Percentiles rank a stretch among this genome's conserved stretches.
Conservation (phyloP, 345 rosid species). For the Heritiera littoralis region DNA sequence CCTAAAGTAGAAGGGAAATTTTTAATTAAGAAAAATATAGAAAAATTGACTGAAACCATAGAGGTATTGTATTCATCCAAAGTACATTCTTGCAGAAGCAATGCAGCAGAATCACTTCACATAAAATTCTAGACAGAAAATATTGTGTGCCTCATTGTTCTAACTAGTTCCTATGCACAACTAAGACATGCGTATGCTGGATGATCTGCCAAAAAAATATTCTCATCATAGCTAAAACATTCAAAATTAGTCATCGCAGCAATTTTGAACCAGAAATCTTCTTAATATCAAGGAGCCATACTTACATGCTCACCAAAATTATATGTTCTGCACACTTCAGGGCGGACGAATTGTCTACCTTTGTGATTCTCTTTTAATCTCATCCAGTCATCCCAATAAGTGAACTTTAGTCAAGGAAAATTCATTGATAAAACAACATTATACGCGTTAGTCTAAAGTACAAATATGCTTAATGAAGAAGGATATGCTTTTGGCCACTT, state of each 20-base stretch:
- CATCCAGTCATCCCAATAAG: conserved; percentile 99
- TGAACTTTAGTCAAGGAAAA: conserved; percentile 66
- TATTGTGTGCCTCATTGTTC: conserved; percentile 4
- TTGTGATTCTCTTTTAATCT: conserved; percentile 84
- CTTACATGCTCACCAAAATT: conserved; percentile 97
- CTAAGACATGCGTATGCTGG: background rate
- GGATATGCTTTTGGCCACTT: conserved; percentile 99
- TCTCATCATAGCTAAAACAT: background rate
- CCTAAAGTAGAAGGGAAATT: background rate
- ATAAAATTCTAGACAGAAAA: background rate
- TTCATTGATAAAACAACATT: conserved; percentile 18
- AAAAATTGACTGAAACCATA: background rate
- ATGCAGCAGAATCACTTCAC: background rate
- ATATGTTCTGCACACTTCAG: conserved; percentile 98
- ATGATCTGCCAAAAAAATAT: background rate
- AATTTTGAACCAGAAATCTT: conserved; percentile 18
- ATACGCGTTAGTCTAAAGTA: too few species aligned
- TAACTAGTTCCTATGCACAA: background rate
- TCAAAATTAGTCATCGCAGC: background rate
- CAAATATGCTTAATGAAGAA: background rate
- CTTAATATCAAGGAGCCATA: conserved; percentile 12
- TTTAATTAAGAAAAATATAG: background rate
- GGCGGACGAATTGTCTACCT: conserved; percentile 89
- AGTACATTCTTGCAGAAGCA: background rate
- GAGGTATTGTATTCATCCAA: background rate